Evolutionary conservation across 192 early-diverging fungal species (phyloP).

Genomic region (Coemansia sp.): DNA sequence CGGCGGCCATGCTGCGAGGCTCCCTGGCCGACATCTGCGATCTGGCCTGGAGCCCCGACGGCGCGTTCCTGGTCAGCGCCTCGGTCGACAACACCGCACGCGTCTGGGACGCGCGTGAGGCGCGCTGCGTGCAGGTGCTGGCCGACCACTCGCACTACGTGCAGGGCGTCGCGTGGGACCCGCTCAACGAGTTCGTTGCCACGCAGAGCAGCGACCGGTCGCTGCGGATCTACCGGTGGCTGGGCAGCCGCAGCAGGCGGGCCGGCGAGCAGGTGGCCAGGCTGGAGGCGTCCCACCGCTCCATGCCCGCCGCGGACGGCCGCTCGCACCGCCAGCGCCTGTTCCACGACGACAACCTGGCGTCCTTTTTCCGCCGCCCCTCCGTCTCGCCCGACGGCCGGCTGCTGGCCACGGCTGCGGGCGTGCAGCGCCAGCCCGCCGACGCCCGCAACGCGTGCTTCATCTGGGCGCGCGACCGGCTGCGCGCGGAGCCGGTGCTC

Average conservation of each 20-base stretch:
- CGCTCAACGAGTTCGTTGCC: slow-evolving; percentile 77
- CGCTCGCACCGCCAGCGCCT: slow-evolving; percentile 39
- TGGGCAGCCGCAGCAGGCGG: slow-evolving; percentile 4
- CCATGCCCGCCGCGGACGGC: slow-evolving; percentile 15
- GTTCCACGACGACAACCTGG: slow-evolving; percentile 84
- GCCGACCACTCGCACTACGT: slow-evolving; percentile 88
- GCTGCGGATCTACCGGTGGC: slow-evolving; percentile 50
- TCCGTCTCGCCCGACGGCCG: slow-evolving; percentile 86
- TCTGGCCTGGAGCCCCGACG: slow-evolving; percentile 90
- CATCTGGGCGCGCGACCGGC: slow-evolving; percentile 62
- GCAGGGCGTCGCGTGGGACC: slow-evolving; percentile 98
- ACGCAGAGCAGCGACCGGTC: slow-evolving; percentile 92
- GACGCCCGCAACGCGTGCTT: slow-evolving; percentile 60
- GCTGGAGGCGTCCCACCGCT: slow-evolving; percentile 32
- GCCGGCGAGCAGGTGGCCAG: slow-evolving; percentile 21
- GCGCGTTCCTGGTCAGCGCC: slow-evolving; percentile 74
- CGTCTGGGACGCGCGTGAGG: slow-evolving; percentile 77
- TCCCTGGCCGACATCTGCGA: slow-evolving; percentile 84
- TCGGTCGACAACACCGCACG: slow-evolving; percentile 85
- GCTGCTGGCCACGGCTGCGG: slow-evolving; percentile 77
- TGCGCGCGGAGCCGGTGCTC: slow-evolving; percentile 64
- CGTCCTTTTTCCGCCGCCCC: slow-evolving; percentile 87
- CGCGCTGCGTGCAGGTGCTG: slow-evolving; percentile 71
- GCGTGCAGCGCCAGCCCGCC: slow-evolving; percentile 56
- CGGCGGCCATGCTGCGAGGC: slow-evolving; percentile 68